Evolutionary conservation across 2,329 filamentous ascomycete species (phyloP).

Genomic region (Ceratocystis lukuohia): DNA sequence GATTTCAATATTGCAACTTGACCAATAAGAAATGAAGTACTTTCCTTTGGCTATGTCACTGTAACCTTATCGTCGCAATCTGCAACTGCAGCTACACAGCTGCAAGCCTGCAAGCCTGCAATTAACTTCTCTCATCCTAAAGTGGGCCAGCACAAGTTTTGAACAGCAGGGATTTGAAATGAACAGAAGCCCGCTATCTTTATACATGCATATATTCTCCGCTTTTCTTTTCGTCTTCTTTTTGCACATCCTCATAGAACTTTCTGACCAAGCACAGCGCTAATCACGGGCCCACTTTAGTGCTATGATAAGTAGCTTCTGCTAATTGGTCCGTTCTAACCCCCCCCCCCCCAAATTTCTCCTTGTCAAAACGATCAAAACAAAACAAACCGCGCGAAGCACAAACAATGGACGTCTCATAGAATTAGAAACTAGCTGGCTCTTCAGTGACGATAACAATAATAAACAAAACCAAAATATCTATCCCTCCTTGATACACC

Average conservation of each 20-base stretch:
- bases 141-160: not conserved
- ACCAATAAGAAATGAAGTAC: not conserved
- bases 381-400: not conserved
- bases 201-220: not conserved
- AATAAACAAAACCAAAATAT: not conserved
- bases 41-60: not conserved
- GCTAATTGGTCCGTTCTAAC: not conserved
- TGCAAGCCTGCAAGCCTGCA: not conserved
- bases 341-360: not conserved
- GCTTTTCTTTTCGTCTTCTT: not conserved
- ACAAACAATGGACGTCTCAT: not conserved
- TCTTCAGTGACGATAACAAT: not conserved
- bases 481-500: not conserved
- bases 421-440: not conserved
- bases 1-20: not conserved
- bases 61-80: not conserved
- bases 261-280: not conserved
- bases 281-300: not conserved
- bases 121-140: not conserved
- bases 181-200: not conserved
- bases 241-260: slow-evolving; percentile 3
- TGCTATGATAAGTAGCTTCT: not conserved
- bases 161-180: not conserved
- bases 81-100: not conserved
- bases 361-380: not conserved